These are phyloP conservation scores for Entamoeba dispar DNA, from an alignment of 208 protist species.

Conservation along the genomic window DNA sequence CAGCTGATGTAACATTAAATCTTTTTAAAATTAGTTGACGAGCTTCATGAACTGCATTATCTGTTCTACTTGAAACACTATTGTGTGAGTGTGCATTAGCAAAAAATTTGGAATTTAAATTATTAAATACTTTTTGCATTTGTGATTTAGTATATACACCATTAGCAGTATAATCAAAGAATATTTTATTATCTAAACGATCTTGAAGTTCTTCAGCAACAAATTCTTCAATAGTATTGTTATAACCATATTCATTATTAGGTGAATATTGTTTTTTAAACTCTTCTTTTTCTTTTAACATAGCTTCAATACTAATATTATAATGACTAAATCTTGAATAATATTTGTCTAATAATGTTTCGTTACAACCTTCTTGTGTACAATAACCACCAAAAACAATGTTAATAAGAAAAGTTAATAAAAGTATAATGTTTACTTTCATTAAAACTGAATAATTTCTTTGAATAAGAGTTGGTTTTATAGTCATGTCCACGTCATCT, in stretches of 20 bases:
- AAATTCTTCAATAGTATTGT: neutral
- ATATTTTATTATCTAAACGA: slow-evolving; percentile 17
- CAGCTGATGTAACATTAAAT: slow-evolving; percentile 37
- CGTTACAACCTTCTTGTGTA: no score
- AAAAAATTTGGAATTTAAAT: slow-evolving; percentile 22
- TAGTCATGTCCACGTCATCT: no score
- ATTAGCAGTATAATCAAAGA: slow-evolving; percentile 43
- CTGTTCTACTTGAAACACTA: neutral
- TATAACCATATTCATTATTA: neutral
- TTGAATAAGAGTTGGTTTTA: no score
- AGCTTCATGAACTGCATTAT: slow-evolving; percentile 19
- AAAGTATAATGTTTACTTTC: no score
- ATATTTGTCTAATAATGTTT: neutral
- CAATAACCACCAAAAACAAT: no score
- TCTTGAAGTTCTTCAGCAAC: neutral
- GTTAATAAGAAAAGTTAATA: no score
- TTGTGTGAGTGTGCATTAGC: slow-evolving; percentile 33
- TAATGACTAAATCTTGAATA: neutral
- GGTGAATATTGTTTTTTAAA: neutral
- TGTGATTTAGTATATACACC: slow-evolving; percentile 30
- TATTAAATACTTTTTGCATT: slow-evolving; percentile 10
- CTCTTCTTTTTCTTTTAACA: neutral
- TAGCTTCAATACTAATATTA: neutral
- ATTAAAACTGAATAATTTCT: no score
- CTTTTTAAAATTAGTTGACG: slow-evolving; percentile 31